Base-by-base conservation (phyloP, 2,329 filamentous ascomycete genomes). In the Shiraia bambusicola region DNA sequence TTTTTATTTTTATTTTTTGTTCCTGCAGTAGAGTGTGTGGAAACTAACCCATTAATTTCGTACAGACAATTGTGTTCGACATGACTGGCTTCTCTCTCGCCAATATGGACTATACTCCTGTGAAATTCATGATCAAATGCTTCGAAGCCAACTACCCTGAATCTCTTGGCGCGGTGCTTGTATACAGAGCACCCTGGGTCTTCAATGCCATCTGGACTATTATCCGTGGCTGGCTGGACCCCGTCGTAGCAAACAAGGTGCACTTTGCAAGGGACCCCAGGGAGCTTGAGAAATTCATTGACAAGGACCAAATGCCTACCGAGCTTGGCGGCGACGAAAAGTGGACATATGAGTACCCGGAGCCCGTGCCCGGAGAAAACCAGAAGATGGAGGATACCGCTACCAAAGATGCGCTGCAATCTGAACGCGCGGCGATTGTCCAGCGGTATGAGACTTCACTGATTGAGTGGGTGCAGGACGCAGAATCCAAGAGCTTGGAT, bases 91-190 rank as follows among this genome's bases (percentile, higher is more conserved):
- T 97, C 68, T 87, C 87, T 13, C 78, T 97, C 73, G 86, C 91
- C 12, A 98, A 98, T 70, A 97, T 98, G 93, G 93, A 98, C 69
- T 97, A 97, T 67, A 82, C 87, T 0, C 92, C 93, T 1, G 88
- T 98, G 42, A 98, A 95, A 63, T 98, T 97, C 72, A 96, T 98
- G 86, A 96, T 98, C 70, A 95, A 95, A 70, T 95, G 91, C 69
- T 98, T 98, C 64, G 93, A 98, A 73, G 93, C 93, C 46, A 97
- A 98, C 67, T 98, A 97, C 59, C 93, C 93, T 1, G 93, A 98
- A 69, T 92, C 83, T 34, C 78, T 98, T 1, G 93, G 92, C 19
- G 80, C 86, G 2, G 88, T 97, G 2, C 79, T 97, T 32, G 88
- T 98, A 27, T 93, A 98, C 76, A 95, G 95, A 69, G 84, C 93